Conservation (phyloP, 208 protist genomes). For the Leishmania lainsoni region DNA sequence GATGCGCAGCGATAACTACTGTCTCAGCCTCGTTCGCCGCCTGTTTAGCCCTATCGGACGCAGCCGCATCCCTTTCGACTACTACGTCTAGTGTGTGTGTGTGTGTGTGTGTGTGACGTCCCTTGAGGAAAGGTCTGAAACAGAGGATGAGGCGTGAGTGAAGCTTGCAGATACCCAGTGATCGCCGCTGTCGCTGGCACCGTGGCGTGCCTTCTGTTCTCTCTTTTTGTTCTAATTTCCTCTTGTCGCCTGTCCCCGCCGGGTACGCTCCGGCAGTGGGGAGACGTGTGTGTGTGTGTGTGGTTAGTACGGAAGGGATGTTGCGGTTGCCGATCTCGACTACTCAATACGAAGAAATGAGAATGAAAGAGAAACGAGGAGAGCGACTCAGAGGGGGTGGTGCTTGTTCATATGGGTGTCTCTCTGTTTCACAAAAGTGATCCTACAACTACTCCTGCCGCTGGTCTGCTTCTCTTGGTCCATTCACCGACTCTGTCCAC, state of each 20-base stretch:
- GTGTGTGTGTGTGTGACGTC: background rate
- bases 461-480: background rate
- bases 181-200: too few species aligned
- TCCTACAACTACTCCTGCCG: background rate
- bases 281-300: background rate
- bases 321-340: background rate
- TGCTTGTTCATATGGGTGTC: background rate
- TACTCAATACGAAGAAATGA: background rate
- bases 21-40: slow-evolving; percentile 37
- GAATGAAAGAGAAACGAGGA: background rate
- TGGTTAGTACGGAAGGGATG: background rate
- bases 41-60: slow-evolving; percentile 54
- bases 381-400: background rate
- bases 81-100: slow-evolving; percentile 18
- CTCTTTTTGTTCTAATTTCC: background rate
- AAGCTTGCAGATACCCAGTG: background rate
- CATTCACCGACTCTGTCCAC: background rate
- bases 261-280: too few species aligned
- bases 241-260: too few species aligned
- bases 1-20: slow-evolving; percentile 36
- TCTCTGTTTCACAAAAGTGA: background rate
- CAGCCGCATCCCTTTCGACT: slow-evolving; percentile 42
- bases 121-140: background rate
- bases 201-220: background rate
- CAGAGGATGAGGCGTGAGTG: background rate